A percentile compares a stretch with the other conserved stretches of the same genome.
Evolutionary conservation across 345 rosid species (phyloP).

Genomic region (Aquilaria sinensis): DNA sequence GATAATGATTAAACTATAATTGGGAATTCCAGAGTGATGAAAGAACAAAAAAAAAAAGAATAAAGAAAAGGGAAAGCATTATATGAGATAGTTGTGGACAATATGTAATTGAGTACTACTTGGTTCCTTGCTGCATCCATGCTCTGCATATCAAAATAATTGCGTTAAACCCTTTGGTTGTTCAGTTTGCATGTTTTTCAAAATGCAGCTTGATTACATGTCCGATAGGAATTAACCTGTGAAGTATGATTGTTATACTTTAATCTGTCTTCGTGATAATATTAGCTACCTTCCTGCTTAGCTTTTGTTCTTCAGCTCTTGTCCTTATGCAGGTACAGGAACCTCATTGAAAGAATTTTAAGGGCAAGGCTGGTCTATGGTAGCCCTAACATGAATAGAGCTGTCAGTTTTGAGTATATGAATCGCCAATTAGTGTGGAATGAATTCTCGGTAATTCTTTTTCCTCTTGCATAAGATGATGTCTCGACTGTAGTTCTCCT

Average conservation of each 20-base stretch:
- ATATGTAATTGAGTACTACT: too few species aligned
- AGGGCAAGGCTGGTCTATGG: constrained; percentile 93
- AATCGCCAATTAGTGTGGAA: constrained; percentile 98
- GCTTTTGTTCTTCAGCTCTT: constrained; percentile 5
- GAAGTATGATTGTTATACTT: background rate
- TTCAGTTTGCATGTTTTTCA: background rate
- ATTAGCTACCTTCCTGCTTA: background rate
- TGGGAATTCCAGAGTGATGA: too few species aligned
- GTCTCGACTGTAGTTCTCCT: background rate
- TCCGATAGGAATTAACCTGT: constrained; percentile 1
- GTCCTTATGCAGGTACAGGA: constrained; percentile 63
- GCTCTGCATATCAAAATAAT: too few species aligned
- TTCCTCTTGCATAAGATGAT: constrained; percentile 4
- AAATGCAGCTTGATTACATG: background rate
- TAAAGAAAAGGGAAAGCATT: too few species aligned
- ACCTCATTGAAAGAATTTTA: constrained; percentile 83
- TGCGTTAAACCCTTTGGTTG: too few species aligned
- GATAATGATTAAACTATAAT: too few species aligned
- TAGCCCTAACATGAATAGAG: constrained; percentile 88
- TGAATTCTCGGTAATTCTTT: constrained; percentile 80
- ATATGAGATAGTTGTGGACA: too few species aligned
- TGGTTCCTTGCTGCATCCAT: too few species aligned
- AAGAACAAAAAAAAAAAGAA: too few species aligned
- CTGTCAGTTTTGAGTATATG: constrained; percentile 99
- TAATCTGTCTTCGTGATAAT: too few species aligned